Evolutionary conservation across 2,329 filamentous ascomycete genomes (phyloP).

Genomic region (Pyrenochaeta sp.): DNA sequence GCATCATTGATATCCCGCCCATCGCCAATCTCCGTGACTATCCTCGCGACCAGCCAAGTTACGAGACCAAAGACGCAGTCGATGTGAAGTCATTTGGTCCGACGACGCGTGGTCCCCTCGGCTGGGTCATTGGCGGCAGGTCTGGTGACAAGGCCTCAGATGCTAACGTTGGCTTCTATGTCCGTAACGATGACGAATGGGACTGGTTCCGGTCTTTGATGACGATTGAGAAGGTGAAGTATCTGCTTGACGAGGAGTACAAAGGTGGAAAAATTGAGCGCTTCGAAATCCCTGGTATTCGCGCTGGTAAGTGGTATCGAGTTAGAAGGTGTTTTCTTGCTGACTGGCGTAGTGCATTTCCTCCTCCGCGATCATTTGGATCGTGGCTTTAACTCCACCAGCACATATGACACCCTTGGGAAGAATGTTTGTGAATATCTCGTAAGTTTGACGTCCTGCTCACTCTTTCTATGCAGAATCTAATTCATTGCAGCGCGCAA

Average conservation of each 20-base stretch:
- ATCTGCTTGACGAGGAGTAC: constrained; percentile 29
- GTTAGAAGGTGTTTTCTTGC: background rate
- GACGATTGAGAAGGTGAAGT: constrained; percentile 30
- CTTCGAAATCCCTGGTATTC: constrained; percentile 12
- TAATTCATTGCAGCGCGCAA: background rate
- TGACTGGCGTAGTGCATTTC: constrained; percentile 41
- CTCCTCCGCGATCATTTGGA: constrained; percentile 57
- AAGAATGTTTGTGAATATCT: constrained; percentile 56
- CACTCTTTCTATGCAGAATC: background rate
- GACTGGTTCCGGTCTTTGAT: constrained; percentile 35
- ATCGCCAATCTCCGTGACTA: no score
- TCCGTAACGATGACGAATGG: constrained; percentile 37
- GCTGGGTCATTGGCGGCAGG: constrained; percentile 36
- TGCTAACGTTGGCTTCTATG: constrained; percentile 37
- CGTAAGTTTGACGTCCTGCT: background rate
- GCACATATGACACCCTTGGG: constrained; percentile 54
- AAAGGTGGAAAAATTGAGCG: constrained; percentile 13
- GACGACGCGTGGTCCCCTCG: constrained; percentile 47
- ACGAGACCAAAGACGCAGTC: no score
- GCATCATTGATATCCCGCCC: no score
- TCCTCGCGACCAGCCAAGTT: no score
- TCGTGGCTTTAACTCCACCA: constrained; percentile 52
- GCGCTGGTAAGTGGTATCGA: constrained; percentile 10
- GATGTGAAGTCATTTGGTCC: constrained; percentile 33
- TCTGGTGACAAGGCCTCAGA: constrained; percentile 40